Percentiles rank a stretch among this genome's conserved stretches.
phyloP scores from a whole-genome alignment of 768 basidiomycete genomes.

The Suillus brevipes region DNA sequence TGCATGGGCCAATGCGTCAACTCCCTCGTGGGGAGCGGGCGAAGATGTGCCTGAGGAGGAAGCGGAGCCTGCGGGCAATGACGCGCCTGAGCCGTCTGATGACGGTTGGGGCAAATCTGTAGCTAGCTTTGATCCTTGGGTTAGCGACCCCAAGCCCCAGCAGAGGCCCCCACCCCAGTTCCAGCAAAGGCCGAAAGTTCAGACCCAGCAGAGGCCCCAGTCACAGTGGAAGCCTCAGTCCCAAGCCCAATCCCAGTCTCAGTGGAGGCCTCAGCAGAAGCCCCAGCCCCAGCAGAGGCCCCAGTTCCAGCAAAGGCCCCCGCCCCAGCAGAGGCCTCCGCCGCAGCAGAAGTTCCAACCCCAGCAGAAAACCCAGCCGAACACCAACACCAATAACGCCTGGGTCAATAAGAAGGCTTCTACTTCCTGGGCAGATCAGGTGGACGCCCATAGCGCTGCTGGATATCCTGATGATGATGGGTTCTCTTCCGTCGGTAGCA shows the following conservation, averaged over 20 bases:
- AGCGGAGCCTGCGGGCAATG: background rate
- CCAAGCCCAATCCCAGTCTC: too few species aligned
- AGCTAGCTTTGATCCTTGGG: constrained; percentile 26
- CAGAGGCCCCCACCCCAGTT: background rate
- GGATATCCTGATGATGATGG: background rate
- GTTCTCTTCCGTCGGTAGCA: constrained; percentile 13
- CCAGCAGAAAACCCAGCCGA: background rate
- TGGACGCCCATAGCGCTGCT: constrained; percentile 20
- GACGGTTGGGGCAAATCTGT: constrained; percentile 26
- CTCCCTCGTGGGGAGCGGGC: background rate
- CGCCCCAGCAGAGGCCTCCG: constrained; percentile 7
- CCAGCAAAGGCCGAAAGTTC: too few species aligned
- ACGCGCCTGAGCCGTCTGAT: constrained; percentile 18
- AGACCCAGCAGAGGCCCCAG: background rate
- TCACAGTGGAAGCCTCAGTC: too few species aligned
- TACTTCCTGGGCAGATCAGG: constrained; percentile 31
- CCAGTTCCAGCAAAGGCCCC: background rate
- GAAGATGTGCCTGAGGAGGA: constrained; percentile 13
- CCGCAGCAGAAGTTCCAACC: constrained; percentile 13
- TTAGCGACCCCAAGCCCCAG: background rate
- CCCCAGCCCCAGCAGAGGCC: background rate
- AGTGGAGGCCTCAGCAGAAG: background rate
- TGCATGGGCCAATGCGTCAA: constrained; percentile 24
- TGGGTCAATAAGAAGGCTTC: constrained; percentile 5
- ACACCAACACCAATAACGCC: constrained; percentile 1